Percentiles rank a stretch among this genome's conserved stretches.
Conservation (phyloP, 2,329 filamentous ascomycete species). For the Penicillium polonicum region DNA sequence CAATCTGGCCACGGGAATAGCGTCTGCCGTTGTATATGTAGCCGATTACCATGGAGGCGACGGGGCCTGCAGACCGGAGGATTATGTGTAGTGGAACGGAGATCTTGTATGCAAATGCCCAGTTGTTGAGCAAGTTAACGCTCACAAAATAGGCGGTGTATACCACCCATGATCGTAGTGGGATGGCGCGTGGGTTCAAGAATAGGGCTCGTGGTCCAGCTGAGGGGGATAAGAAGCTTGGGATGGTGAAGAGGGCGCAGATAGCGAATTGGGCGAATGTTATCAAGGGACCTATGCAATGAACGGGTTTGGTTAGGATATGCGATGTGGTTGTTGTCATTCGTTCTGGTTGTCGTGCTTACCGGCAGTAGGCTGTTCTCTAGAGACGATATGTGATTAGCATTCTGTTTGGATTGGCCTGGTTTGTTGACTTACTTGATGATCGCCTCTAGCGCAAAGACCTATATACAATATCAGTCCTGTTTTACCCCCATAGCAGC, state of each 20-base stretch:
- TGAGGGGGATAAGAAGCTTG: constrained; percentile 69
- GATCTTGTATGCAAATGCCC: constrained; percentile 95
- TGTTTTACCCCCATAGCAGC: constrained; percentile 1
- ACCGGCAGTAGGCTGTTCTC: constrained; percentile 82
- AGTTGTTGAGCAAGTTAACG: constrained; percentile 96
- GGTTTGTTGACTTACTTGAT: constrained; percentile 68
- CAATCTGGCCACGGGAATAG: constrained; percentile 76
- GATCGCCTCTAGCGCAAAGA: constrained; percentile 94
- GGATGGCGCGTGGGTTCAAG: constrained; percentile 74
- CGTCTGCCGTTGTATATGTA: constrained; percentile 74
- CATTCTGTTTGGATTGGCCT: background rate
- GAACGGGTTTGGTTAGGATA: background rate
- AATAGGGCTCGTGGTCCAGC: constrained; percentile 65
- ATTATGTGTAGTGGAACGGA: constrained; percentile 97
- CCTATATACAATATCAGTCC: constrained; percentile 51
- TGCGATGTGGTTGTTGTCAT: background rate
- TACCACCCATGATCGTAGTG: constrained; percentile 77
- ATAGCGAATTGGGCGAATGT: constrained; percentile 89
- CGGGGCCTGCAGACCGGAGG: constrained; percentile 87
- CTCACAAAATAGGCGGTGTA: constrained; percentile 89
- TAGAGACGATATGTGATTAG: constrained; percentile 38
- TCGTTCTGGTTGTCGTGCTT: constrained; percentile 29
- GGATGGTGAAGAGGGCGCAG: constrained; percentile 73
- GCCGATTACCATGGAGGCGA: constrained; percentile 92
- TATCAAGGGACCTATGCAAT: constrained; percentile 67